These are phyloP conservation scores for Podosphaera xanthii DNA, from an alignment of 2,329 filamentous ascomycete species.

Conservation along the genomic window DNA sequence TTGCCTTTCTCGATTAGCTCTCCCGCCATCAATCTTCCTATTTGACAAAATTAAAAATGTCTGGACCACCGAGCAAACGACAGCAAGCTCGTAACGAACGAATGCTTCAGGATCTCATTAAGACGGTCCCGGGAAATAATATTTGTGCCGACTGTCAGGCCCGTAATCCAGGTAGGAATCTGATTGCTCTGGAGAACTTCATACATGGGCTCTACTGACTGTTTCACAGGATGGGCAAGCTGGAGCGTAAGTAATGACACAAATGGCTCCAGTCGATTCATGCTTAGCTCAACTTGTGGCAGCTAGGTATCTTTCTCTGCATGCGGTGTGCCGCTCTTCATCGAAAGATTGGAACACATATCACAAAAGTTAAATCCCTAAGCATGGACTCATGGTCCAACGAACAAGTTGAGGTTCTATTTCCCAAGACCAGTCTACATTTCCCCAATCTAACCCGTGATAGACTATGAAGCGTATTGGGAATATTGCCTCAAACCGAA, in stretches of 20 bases:
- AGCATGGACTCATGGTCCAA: constrained; percentile 96
- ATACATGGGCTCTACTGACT: constrained; percentile 4
- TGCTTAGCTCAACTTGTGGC: constrained; percentile 8
- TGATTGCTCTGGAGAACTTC: neutral
- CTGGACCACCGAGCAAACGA: constrained; percentile 66
- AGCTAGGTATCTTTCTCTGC: constrained; percentile 90
- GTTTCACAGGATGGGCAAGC: constrained; percentile 16
- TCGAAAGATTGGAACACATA: constrained; percentile 88
- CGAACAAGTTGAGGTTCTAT: constrained; percentile 78
- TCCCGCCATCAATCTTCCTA: neutral
- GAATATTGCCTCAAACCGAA: constrained; percentile 65
- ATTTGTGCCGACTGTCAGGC: constrained; percentile 82
- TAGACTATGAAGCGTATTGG: constrained; percentile 90
- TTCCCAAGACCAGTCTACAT: neutral
- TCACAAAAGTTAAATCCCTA: constrained; percentile 95
- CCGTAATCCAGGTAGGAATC: constrained; percentile 59
- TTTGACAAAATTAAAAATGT: constrained; percentile 27
- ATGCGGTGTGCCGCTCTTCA: constrained; percentile 93
- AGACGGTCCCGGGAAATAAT: constrained; percentile 68
- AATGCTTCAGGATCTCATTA: constrained; percentile 69
- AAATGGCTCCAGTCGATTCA: neutral
- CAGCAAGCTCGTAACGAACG: constrained; percentile 96
- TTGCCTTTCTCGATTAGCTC: neutral
- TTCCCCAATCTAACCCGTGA: constrained; percentile 5
- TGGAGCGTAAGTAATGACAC: constrained; percentile 15